These are phyloP conservation scores for Aspergillus sp. DNA, from an alignment of 2,329 filamentous ascomycete species.

Conservation along the genomic window DNA sequence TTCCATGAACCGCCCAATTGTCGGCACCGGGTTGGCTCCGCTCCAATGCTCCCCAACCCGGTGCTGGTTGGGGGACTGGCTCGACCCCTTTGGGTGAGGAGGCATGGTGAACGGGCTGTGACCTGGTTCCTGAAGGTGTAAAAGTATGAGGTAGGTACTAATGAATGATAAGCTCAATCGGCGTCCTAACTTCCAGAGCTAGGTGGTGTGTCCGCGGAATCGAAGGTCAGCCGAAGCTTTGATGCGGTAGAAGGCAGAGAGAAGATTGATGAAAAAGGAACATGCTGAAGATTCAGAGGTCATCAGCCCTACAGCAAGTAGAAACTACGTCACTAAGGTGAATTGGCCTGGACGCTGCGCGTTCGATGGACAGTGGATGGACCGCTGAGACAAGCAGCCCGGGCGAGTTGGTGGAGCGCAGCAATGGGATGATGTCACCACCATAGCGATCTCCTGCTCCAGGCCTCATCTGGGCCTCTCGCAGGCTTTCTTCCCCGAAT, in stretches of 20 bases:
- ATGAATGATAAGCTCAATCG: background rate
- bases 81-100: constrained; percentile 13
- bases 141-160: too few species aligned
- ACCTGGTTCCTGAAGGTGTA: background rate
- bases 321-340: constrained; percentile 8
- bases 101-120: constrained; percentile 12
- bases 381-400: background rate
- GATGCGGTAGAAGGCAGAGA: background rate
- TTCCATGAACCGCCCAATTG: constrained; percentile 79
- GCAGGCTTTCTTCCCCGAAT: background rate
- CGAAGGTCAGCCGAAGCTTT: background rate
- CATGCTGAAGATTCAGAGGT: background rate
- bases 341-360: background rate
- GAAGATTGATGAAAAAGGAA: background rate
- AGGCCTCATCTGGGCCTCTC: background rate
- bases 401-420: background rate
- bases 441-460: background rate
- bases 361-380: background rate
- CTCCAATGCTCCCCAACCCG: constrained; percentile 72
- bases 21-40: constrained; percentile 79
- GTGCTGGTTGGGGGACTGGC: constrained; percentile 35
- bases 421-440: constrained; percentile 10
- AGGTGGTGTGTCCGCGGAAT: background rate
- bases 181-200: constrained; percentile 1
- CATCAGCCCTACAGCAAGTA: background rate